These are phyloP conservation scores for Pulveroboletus sp. DNA, from an alignment of 768 basidiomycete genomes.

Conservation along the genomic window DNA sequence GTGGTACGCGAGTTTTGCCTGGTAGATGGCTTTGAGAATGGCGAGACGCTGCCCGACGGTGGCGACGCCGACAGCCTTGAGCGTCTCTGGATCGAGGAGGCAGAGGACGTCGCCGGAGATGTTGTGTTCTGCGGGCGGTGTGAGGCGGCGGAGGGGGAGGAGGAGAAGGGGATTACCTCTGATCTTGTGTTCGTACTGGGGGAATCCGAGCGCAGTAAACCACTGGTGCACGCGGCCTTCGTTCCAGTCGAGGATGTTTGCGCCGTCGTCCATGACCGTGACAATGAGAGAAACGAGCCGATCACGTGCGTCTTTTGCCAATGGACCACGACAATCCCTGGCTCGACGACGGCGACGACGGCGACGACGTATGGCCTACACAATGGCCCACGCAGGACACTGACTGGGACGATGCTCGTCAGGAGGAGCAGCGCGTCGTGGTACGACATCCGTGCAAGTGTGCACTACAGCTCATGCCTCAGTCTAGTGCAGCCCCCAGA, in stretches of 20 bases:
- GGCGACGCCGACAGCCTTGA: slow-evolving; percentile 85
- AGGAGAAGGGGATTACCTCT: slow-evolving; percentile 47
- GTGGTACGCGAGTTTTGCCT: slow-evolving; percentile 79
- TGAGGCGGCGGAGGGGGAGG: slow-evolving; percentile 4
- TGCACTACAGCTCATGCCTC: slow-evolving; percentile 16
- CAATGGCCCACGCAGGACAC: slow-evolving; percentile 35
- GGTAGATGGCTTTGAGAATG: slow-evolving; percentile 91
- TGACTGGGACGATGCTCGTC: too few relatives aligned
- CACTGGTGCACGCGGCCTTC: slow-evolving; percentile 79
- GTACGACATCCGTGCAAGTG: slow-evolving; percentile 41
- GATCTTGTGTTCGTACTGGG: slow-evolving; percentile 82
- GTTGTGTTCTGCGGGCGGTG: slow-evolving; percentile 64
- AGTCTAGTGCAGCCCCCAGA: slow-evolving; percentile 60
- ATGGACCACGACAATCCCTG: slow-evolving; percentile 58
- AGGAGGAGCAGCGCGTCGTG: slow-evolving; percentile 45
- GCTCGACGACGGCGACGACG: slow-evolving; percentile 32
- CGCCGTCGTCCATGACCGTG: slow-evolving; percentile 24
- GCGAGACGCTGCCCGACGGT: slow-evolving; percentile 89
- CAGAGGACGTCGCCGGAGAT: slow-evolving; percentile 90
- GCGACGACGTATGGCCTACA: slow-evolving; percentile 36
- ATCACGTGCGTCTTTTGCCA: slow-evolving; percentile 18
- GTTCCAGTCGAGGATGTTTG: slow-evolving; percentile 61
- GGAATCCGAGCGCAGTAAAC: slow-evolving; percentile 73
- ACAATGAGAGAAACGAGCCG: slow-evolving; percentile 13
- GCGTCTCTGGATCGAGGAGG: slow-evolving; percentile 75